Base-by-base conservation (phyloP, 2,329 filamentous ascomycete genomes). In the Diaporthe sp. region DNA sequence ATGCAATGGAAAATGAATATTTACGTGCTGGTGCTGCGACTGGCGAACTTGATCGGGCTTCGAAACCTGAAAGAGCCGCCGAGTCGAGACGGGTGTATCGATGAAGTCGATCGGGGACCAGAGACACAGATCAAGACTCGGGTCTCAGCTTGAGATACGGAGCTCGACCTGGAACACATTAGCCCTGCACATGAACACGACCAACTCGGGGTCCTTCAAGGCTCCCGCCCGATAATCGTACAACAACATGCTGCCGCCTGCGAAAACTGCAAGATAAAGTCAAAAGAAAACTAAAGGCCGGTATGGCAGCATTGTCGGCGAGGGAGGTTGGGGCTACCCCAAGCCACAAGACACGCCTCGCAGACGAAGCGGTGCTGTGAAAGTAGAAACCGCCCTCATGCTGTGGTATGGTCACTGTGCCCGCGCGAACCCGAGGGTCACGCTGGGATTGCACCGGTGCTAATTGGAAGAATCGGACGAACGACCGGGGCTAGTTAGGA, bases 391-490 rank as follows among this genome's bases (percentile, higher is more conserved):
- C 31, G 31, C 13, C 34, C 44, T 55, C 53, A 25, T 53, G 63
- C 22, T 37, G 65, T 70, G 49, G 22, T 28, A 34, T 70, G 13
- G 47, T 68, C 47, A 68, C 47, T 9, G 34, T 53, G 47, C 47
- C 47, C 22, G 31, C 22, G 34, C 42, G 47, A 68, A 37, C 28
- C 44, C 20, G 28, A 51, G 8, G n/a, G 47, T 53, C 65, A 55
- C 49, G 49, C 25, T 55, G 51, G 15, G 28, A 42, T 37, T 55
- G 65, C 47, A 17, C 34, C 65, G 34, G 49, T 42, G 47, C 31
- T 70, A 55, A 42, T 42, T 70, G 65, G 65, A 70, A 39, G 22
- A 42, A 55, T 70, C 49, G 49, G 65, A 55, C 49, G 65, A 70
- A 70, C 65, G n/a, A 53, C 65, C 47, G 65, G 34, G 47, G 65